Evolutionary conservation across 2,329 filamentous ascomycete species (phyloP), one percentile per base, ranked within the genome.

Genomic region (Fusarium tjaetaba): DNA sequence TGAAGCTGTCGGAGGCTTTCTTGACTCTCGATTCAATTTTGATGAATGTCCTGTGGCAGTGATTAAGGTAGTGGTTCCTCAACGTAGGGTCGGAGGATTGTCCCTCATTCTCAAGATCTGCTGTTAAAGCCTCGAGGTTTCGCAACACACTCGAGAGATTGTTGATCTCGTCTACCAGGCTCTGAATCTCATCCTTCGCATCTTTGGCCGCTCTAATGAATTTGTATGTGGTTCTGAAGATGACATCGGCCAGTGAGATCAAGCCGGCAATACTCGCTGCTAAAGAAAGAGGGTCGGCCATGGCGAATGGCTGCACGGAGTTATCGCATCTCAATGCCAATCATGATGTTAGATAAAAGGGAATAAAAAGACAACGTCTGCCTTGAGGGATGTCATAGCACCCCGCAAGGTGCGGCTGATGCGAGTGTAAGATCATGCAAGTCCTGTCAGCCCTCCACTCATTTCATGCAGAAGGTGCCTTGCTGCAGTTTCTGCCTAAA

Each of bases 221-320:
- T 22, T 63, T 66, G 4, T 38, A 51, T 0, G 52, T 42, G 5
- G 43, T 39, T 0, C 22, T 45, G 39, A 71, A 71, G 18, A 58
- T 6, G 13, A 53, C 1, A 28, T 71, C 63, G 0, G 68, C 64
- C 0, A 71, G 68, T 42, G 65, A 58, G 15, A 65, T 43, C 0
- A 71, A 7, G 0, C 65, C 68, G 3, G 68, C 59, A 4, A 68
- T 52, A 22, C 68, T 65, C 2, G 58, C 64, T 7, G 68, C 42
- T 5, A 68, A 20, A 14, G 68, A 71, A 4, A 65, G 59, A 4
- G 64, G 70, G 14, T 71, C 68, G 0, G 55, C 53, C 68, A 71
- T 68, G 22, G 20, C n/a, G 24, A 11, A 7, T 2, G 2, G 2
- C 15, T 34, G 30, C 16, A 13, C 4, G 38, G 16, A 26, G 16